Conservation (phyloP, 2,329 filamentous ascomycete genomes). For the Alternaria atra region DNA sequence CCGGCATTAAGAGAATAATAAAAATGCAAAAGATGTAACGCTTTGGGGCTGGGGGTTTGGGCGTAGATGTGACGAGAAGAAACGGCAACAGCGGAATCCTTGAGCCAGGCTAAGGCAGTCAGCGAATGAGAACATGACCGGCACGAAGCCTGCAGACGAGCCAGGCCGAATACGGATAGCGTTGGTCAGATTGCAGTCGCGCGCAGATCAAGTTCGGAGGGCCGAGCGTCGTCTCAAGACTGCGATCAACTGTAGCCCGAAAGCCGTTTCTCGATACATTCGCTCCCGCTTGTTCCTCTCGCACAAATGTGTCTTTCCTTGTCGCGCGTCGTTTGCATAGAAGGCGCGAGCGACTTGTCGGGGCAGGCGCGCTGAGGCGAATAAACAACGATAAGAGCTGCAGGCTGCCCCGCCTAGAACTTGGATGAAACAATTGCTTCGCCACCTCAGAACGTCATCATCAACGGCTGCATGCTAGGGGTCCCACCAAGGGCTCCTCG, state of each 20-base stretch:
- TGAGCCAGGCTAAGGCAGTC: not conserved
- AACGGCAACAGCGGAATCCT: slow-evolving; percentile 15
- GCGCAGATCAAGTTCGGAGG: slow-evolving; percentile 34
- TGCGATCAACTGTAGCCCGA: not conserved
- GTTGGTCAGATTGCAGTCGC: slow-evolving; percentile 13
- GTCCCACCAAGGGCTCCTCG: not conserved
- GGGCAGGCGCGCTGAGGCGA: not conserved
- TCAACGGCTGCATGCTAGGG: slow-evolving; percentile 5
- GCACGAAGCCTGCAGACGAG: slow-evolving; percentile 5
- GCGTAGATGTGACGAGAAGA: slow-evolving; percentile 19
- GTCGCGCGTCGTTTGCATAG: not conserved
- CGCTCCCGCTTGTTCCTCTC: not conserved
- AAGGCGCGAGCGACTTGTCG: not conserved
- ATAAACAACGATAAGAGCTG: slow-evolving; percentile 11
- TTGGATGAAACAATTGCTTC: slow-evolving; percentile 19
- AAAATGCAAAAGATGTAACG: slow-evolving; percentile 9
- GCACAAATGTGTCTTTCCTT: not conserved
- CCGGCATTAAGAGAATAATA: slow-evolving; percentile 8
- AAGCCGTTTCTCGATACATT: not conserved
- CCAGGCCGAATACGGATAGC: slow-evolving; percentile 5
- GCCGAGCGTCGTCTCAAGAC: slow-evolving; percentile 9
- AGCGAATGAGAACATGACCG: slow-evolving; percentile 9
- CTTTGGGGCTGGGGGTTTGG: slow-evolving; percentile 6
- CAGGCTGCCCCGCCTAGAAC: slow-evolving; percentile 4
- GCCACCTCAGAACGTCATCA: slow-evolving; percentile 18